A percentile compares a stretch with the other conserved stretches of the same genome.
phyloP scores from a whole-genome alignment of 495 filamentous ascomycete species.

The Neurospora sp. region DNA sequence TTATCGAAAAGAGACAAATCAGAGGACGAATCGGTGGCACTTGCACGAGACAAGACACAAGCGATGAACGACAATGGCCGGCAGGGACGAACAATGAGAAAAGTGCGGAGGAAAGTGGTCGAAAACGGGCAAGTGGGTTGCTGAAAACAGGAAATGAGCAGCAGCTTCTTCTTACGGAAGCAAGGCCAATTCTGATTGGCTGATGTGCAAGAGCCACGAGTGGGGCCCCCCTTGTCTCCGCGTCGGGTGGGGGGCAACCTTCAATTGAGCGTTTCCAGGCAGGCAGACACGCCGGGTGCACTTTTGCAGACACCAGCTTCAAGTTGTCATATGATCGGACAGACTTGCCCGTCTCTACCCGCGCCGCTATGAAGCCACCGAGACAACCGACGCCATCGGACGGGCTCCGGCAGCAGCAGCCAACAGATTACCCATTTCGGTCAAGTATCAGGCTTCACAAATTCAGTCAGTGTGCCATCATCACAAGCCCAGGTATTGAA shows the following conservation, averaged over 20 bases:
- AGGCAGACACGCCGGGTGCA: neutral
- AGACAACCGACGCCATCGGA: neutral
- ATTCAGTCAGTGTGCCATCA: neutral
- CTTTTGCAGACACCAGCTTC: neutral
- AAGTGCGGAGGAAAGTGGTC: slow-evolving; percentile 1
- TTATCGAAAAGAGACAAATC: neutral
- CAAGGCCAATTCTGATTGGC: slow-evolving; percentile 18
- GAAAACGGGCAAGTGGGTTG: slow-evolving; percentile 15
- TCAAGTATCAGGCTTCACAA: neutral
- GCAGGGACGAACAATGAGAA: neutral
- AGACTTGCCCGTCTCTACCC: neutral
- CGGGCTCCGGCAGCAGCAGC: neutral
- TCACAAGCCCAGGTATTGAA: neutral
- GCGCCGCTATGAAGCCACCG: neutral
- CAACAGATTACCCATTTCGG: neutral
- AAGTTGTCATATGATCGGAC: neutral
- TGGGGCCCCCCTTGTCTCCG: neutral
- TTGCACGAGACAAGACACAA: neutral
- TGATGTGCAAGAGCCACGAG: neutral
- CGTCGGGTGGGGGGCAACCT: neutral
- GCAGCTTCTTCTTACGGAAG: slow-evolving; percentile 30
- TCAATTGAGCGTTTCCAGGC: neutral
- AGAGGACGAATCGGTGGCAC: neutral
- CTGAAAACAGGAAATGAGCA: slow-evolving; percentile 9
- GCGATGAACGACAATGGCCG: neutral